phyloP scores from a whole-genome alignment of 1,284 basidiomycete genomes.

The Mycosarcoma maydis region DNA sequence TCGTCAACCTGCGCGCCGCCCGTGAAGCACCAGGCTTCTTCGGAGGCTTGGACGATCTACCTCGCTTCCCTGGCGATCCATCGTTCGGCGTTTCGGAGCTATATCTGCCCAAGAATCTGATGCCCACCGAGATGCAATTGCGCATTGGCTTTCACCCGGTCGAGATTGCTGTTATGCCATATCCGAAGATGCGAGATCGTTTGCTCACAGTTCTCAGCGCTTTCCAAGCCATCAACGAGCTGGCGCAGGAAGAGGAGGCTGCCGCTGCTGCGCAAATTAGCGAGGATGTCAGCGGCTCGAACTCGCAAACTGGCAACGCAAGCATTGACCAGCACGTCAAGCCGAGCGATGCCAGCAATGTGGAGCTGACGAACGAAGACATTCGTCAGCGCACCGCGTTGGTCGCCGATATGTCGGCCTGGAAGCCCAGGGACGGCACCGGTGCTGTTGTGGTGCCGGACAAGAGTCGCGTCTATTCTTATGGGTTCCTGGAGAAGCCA shows the following conservation, averaged over 20 bases:
- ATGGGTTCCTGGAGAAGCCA: slow-evolving; percentile 44
- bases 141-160: slow-evolving; percentile 47
- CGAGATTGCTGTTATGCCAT: slow-evolving; percentile 47
- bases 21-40: slow-evolving; percentile 24
- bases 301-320: background rate
- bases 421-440: slow-evolving; percentile 24
- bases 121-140: slow-evolving; percentile 50
- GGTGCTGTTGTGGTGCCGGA: slow-evolving; percentile 36
- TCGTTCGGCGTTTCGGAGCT: slow-evolving; percentile 18
- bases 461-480: slow-evolving; percentile 37
- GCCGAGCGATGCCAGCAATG: background rate
- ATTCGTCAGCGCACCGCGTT: slow-evolving; percentile 38
- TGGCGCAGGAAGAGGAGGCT: slow-evolving; percentile 22
- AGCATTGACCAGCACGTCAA: background rate
- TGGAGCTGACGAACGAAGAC: slow-evolving; percentile 24
- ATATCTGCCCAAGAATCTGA: slow-evolving; percentile 42
- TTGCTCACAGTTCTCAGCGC: slow-evolving; percentile 44
- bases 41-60: slow-evolving; percentile 38
- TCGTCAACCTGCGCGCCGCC: slow-evolving; percentile 43
- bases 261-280: slow-evolving; percentile 25
- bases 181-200: slow-evolving; percentile 40
- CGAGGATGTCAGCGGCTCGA: slow-evolving; percentile 3
- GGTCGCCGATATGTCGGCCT: slow-evolving; percentile 41
- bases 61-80: slow-evolving; percentile 40
- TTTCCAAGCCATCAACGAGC: slow-evolving; percentile 39